Evolutionary conservation across 2,329 filamentous ascomycete species (phyloP).

Genomic region (Endoconidiophora polonica): DNA sequence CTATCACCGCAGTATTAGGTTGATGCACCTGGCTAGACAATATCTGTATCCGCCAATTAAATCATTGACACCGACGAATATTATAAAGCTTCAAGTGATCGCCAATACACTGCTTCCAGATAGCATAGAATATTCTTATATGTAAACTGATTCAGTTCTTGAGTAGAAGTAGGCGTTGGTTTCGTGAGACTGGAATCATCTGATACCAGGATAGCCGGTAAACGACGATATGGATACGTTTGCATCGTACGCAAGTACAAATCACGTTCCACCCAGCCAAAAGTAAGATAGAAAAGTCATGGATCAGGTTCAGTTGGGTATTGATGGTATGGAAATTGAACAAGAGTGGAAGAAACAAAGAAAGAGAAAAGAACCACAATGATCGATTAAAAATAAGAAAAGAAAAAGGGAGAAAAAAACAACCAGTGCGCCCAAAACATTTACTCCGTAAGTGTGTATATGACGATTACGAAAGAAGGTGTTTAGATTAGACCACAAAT

Average conservation of each 20-base stretch:
- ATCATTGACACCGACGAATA: neutral
- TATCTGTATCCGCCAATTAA: neutral
- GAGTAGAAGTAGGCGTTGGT: neutral
- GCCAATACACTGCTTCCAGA: neutral
- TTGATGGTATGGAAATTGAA: slow-evolving; percentile 16
- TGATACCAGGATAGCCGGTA: neutral
- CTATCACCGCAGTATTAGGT: slow-evolving; percentile 11
- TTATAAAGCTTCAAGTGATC: neutral
- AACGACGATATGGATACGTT: neutral
- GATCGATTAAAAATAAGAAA: slow-evolving; percentile 15
- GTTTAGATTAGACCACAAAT: slow-evolving; percentile 88
- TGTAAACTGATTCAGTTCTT: neutral
- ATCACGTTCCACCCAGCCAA: neutral
- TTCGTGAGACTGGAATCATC: neutral
- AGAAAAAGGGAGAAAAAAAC: slow-evolving; percentile 17
- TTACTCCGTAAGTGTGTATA: slow-evolving; percentile 14
- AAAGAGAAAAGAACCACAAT: slow-evolving; percentile 13
- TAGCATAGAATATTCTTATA: neutral
- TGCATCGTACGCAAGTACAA: no score
- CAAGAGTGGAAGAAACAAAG: slow-evolving; percentile 17
- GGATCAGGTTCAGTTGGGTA: slow-evolving; percentile 14
- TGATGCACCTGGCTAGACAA: slow-evolving; percentile 4
- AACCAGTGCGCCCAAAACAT: slow-evolving; percentile 12
- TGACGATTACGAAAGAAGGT: slow-evolving; percentile 20
- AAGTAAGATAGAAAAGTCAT: slow-evolving; percentile 5